These are phyloP conservation scores for Pichia sporocuriosa DNA, from an alignment of 805 yeast species.

Conservation along the genomic window DNA sequence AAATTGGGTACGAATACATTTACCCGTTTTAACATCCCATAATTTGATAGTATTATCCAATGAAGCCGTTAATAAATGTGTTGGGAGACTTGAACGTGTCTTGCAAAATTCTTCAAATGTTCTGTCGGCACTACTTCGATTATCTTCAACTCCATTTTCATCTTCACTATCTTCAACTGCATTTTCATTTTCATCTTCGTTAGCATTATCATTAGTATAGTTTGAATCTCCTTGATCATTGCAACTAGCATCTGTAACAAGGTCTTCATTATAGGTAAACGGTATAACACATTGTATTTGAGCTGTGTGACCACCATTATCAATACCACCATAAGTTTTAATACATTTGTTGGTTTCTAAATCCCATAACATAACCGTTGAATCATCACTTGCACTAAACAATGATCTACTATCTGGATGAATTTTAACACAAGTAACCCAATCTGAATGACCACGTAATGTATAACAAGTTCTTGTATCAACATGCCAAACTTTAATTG, in stretches of 20 bases:
- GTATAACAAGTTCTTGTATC: conserved; percentile 90
- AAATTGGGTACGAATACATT: conserved; percentile 87
- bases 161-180: conserved; percentile 1
- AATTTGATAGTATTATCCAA: conserved; percentile 87
- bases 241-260: conserved; percentile 30
- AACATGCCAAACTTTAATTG: conserved; percentile 95
- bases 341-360: conserved; percentile 72
- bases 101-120: conserved; percentile 12
- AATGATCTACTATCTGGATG: conserved; percentile 73
- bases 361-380: conserved; percentile 94
- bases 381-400: conserved; percentile 86
- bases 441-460: conserved; percentile 84
- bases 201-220: conserved; percentile 20
- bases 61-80: conserved; percentile 81
- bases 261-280: conserved; percentile 57
- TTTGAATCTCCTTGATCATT: conserved; percentile 31
- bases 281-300: conserved; percentile 93
- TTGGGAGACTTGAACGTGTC: conserved; percentile 47
- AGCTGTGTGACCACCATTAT: conserved; percentile 79
- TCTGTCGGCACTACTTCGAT: conserved; percentile 17
- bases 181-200: conserved; percentile 9
- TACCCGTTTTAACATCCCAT: conserved; percentile 85
- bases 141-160: conserved; percentile 16
- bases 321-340: conserved; percentile 68
- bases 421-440: conserved; percentile 86